Conservation (phyloP, 2,329 filamentous ascomycete genomes). For the Pezicula rhizophila region DNA sequence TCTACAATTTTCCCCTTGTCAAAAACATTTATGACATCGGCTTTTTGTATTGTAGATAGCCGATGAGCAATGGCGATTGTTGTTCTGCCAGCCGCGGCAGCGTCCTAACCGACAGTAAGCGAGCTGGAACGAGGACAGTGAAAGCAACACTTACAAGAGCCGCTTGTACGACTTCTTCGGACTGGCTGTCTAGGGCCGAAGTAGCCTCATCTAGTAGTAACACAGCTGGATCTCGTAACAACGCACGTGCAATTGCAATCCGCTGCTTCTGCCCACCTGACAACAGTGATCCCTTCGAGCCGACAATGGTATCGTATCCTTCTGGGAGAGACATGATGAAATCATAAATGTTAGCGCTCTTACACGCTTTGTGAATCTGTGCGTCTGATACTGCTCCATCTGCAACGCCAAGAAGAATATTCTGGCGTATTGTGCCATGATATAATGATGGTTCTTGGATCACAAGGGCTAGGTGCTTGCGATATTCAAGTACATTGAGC, state of each 20-base stretch:
- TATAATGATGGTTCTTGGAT: slow-evolving; percentile 65
- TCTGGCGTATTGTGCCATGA: slow-evolving; percentile 61
- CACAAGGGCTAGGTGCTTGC: slow-evolving; percentile 61
- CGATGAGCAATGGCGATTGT: no score
- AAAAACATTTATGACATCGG: no score
- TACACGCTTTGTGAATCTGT: slow-evolving; percentile 38
- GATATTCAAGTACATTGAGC: slow-evolving; percentile 56
- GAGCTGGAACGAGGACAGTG: no score
- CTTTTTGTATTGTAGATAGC: no score
- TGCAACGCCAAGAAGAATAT: slow-evolving; percentile 62
- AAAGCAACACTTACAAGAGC: no score
- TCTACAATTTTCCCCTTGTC: no score
- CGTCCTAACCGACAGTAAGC: no score
- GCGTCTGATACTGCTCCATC: slow-evolving; percentile 29
- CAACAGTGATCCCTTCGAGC: slow-evolving; percentile 39
- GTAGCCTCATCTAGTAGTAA: slow-evolving; percentile 49
- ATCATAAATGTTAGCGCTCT: slow-evolving; percentile 46
- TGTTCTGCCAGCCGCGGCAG: no score
- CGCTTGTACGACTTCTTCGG: no score
- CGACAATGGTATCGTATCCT: slow-evolving; percentile 41
- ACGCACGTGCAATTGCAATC: slow-evolving; percentile 47
- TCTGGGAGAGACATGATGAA: slow-evolving; percentile 47
- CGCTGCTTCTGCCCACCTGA: slow-evolving; percentile 51
- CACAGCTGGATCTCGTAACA: slow-evolving; percentile 45
- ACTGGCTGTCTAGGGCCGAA: no score